Base-by-base conservation (phyloP, 1,284 basidiomycete species). In the Papiliotrema fonsecae region DNA sequence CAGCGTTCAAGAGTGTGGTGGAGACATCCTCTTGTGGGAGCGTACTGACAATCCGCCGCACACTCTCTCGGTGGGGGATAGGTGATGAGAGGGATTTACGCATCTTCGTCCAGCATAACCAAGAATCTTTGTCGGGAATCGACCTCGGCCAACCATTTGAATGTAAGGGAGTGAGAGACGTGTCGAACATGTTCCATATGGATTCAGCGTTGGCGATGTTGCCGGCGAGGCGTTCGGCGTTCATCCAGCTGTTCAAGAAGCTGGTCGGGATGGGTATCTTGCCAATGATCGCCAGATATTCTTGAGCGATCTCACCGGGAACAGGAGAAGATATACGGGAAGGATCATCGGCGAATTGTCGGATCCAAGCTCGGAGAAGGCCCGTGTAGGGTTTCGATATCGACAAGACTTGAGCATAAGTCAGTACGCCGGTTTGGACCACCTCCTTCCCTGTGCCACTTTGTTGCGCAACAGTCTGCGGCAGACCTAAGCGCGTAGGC, bases 161-260 rank as follows among this genome's bases (percentile, higher is more conserved):
- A n/a, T n/a, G n/a, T n/a, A n/a, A n/a, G n/a, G n/a, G n/a, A n/a
- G n/a, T n/a, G n/a, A n/a, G n/a, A n/a, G n/a, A n/a, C n/a, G 13
- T 26, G 24, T 49, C 27, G 44, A 60, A 56, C n/a, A 53, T 16
- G 21, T 51, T 30, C 52, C 54, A 57, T 2, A 62, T 42, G 5
- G 14, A 32, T 13, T 43, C 25, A 2, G 53, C 48, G n/a, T 19
- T 25, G 6, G 47, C 44, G 16, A 47, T 40, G 42, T 61, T 54
- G 11, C 42, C 43, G 6, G 51, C 47, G 9, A 47, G 18, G 30
- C 46, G 35, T 39, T 65, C 63, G 16, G 61, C 59, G 19, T 50
- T 56, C 45, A 62, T 47, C 63, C 63, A 65, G 4, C 45, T 44
- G 22, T 50, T 60, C 21, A 60, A 21, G 39, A 65, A 65, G 11